Evolutionary conservation across 2,329 filamentous ascomycete species (phyloP), one percentile per base, ranked within the genome.

Genomic region (Sporothrix curviconia): DNA sequence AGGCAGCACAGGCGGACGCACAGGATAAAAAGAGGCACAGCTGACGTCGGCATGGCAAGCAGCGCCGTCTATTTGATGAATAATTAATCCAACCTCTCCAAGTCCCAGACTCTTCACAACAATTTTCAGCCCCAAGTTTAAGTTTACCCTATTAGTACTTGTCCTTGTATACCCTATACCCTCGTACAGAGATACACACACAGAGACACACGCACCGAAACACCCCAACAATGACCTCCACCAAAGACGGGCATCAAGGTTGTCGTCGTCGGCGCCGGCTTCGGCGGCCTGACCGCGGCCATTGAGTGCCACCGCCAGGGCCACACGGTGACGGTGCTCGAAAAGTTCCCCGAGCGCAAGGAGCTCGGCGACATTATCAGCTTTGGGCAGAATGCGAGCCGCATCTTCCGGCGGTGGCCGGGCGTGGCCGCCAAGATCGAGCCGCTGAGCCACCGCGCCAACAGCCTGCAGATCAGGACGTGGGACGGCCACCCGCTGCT

Each of bases 261-360:
- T 3, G 71, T 81, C 30, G 71, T 83, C 17, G 74, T 76, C 8
- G 73, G 73, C 32, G 78, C 68, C 70, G 83, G 82, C 19, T 85
- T 85, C 59, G 83, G 80, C 37, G 83, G 83, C 15, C 73, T 85
- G 28, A 80, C 81, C 7, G 79, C 82, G 17, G 82, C 82, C 42
- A 82, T 86, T 60, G 83, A 86, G 68, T 84, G 81, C 64, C 76
- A 80, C 60, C 76, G 80, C 15, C 80, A 85, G 61, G 83, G 83
- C 15, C 83, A 85, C 65, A 71, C 75, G 12, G 81, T 83, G 17
- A 70, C 76, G 56, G 75, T 85, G 59, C 82, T 83, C 66, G 82
- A 84, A 63, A 74, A 77, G 1, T 84, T 83, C 59, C 71, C 76
- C 7, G 76, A 78, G 55, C 75, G 84, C 56, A 85, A 84, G 63